A percentile compares a stretch with the other conserved stretches of the same genome.
Evolutionary conservation across 352 stramenopile species (phyloP).

Genomic region (Globisporangium acanthophoron): DNA sequence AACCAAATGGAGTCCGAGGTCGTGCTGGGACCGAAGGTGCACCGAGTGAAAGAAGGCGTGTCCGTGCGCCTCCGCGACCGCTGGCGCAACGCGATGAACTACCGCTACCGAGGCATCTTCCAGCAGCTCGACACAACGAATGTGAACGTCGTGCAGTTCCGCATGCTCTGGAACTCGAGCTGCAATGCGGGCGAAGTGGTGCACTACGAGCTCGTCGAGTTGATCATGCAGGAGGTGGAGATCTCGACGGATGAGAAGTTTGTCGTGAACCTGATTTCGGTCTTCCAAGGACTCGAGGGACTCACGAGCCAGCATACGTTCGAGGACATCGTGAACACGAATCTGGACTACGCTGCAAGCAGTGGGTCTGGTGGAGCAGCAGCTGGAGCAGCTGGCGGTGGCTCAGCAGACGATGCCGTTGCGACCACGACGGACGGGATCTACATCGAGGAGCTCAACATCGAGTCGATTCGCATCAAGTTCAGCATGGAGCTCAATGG

Average conservation of each 20-base stretch:
- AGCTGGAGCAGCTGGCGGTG: neutral
- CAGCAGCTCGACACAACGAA: constrained; percentile 67
- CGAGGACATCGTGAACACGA: constrained; percentile 75
- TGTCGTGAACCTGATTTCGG: constrained; percentile 85
- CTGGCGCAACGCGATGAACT: constrained; percentile 80
- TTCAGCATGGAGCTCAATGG: constrained; percentile 87
- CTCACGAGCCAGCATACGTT: constrained; percentile 71
- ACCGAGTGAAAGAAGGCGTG: constrained; percentile 83
- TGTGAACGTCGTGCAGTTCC: constrained; percentile 77
- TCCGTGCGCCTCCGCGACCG: constrained; percentile 79
- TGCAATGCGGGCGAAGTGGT: constrained; percentile 74
- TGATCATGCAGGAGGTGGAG: constrained; percentile 86
- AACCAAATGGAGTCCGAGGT: constrained; percentile 88
- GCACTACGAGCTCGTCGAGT: constrained; percentile 83
- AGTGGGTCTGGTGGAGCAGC: constrained; percentile 15
- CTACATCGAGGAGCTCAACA: constrained; percentile 85
- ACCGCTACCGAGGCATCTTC: constrained; percentile 78
- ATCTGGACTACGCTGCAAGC: constrained; percentile 49
- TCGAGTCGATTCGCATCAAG: constrained; percentile 79
- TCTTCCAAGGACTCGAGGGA: constrained; percentile 82
- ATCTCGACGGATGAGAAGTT: constrained; percentile 89
- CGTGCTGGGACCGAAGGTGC: constrained; percentile 74
- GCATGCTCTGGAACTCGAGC: constrained; percentile 83
- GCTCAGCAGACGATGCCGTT: constrained; percentile 11
- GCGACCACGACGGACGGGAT: constrained; percentile 43